Base-by-base conservation (phyloP, 192 early-diverging fungal genomes). In the Phycomyces nitens region DNA sequence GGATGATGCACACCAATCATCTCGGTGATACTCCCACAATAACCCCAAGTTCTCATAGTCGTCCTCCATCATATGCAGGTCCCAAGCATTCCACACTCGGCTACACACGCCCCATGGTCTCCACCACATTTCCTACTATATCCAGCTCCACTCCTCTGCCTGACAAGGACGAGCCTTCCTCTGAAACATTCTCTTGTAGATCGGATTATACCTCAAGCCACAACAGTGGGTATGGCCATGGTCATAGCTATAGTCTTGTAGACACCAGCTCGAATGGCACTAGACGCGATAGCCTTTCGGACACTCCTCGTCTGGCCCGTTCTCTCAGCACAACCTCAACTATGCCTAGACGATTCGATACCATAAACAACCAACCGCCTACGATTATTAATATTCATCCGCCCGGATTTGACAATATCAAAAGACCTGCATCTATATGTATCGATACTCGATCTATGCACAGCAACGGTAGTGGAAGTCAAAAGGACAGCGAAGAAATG, bases 111-210 rank as follows among this genome's bases (percentile, higher is more conserved):
- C 71, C 71, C 7, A 51, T 73, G 39, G 49, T 73, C 7, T 67
- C 71, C 6, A 67, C 71, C 16, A 73, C 71, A 16, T 66, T 67
- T 3, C 65, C 71, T 18, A 55, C 70, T 14, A 62, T 72, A 6
- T 69, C 67, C 14, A 62, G 22, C 38, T 66, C 70, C 9, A 62
- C 64, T 1, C 70, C 70, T 16, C 27, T 72, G 39, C 60, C 58
- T 8, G 39, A 22, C 14, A 52, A 38, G 6, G 52, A 43, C 3
- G 3, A 14, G 10, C 16, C 42, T 7, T 21, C 49, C 24, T n/a
- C 7, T 47, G 15, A 18, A 15, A 42, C 41, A 5, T 41, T 21
- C 12, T 40, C 26, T 56, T 21, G 22, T 9, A 14, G 29, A 24
- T 29, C 42, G 22, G 24, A 14, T 16, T 16, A 44, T 47, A 42